Base-by-base conservation (phyloP, 768 basidiomycete species). In the Trametes cingulata region DNA sequence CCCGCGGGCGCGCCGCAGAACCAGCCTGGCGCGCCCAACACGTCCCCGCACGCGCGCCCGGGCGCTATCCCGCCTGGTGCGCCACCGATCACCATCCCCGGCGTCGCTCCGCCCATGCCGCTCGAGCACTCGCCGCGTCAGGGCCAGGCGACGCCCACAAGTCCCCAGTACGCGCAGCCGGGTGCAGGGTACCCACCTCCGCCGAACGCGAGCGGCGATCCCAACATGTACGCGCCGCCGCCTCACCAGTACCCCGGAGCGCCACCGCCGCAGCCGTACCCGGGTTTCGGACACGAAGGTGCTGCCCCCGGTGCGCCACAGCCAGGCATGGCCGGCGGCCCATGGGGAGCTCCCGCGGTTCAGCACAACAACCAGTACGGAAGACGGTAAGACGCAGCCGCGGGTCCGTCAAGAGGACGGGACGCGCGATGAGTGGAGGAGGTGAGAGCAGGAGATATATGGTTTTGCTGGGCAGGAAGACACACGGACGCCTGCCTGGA, bases 351-450 rank as follows among this genome's bases (percentile, higher is more conserved):
- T 37, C 70, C 67, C 17, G 58, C 56, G 24, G 70, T 71, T 58
- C 70, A 68, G 63, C 71, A 69, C 61, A 48, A 61, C 19, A 63
- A 53, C 58, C 71, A 70, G 58, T 72, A 72, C 58, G 64, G 52
- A 15, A 47, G 68, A 50, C 66, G 71, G 58, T 69, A 41, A 56
- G 42, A 12, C 5, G 54, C 29, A 10, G 29, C 29, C n/a, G 29
- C 6, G 29, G 29, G 10, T 10, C 6, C 10, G 29, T 5, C 29
- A 33, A 10, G 29, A 33, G 29, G 10, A 10, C 10, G 29, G 29
- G 29, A 33, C 29, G 29, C 29, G 6, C 19, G 47, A 25, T 22
- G 17, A n/a, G 45, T 42, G 61, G 37, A 17, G 15, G 27, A 52
- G 22, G 58, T n/a, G 45, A 27, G 3, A n/a, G 19, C 20, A 8